Evolutionary conservation across 257 asterid species (phyloP), one percentile per base, ranked within the genome.

Genomic region (Solanum gracilifrons): DNA sequence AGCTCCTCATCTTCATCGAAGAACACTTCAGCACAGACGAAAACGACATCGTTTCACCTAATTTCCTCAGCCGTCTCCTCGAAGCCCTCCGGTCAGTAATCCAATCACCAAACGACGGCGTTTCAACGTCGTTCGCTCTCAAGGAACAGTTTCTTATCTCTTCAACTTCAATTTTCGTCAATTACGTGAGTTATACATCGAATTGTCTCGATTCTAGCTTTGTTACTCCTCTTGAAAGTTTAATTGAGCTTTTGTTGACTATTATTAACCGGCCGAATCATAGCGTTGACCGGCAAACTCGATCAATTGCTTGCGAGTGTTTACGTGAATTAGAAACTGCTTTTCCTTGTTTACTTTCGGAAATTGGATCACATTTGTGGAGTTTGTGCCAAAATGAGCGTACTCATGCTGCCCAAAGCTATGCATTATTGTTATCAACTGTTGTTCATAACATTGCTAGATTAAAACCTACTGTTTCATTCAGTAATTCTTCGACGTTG

Each of bases 211-310:
- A 20, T 46, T 43, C 55, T 13, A 35, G 18, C 75, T 76, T 64
- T 43, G 83, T 86, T 23, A 72, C 86, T 10, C 91, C 93, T 13
- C 79, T 93, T 25, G 85, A 88, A 88, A 88, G 88, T 15, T 92
- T 95, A 25, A 92, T 95, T 69, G 99, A 97, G 94, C 95, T 97
- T 82, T 68, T 97, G 88, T 85, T 97, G 92, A 94, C 95, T 64
- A 91, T 97, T 37, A 88, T 95, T 66, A 97, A 96, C 88, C 94
- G 98, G 25, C 99, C 98, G 16, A 97, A 96, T 90, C 99, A 97
- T 87, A 90, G 97, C 39, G 80, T 95, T 31, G 99, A 97, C 87
- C 95, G 99, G 32, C 96, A 93, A 87, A 92, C 98, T 27, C 92
- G 98, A 36, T 97, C 94, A 82, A 86, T 95, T 36, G 97, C 98